Percentiles rank a stretch among this genome's conserved stretches.
Evolutionary conservation across 257 asterid species (phyloP).

Genomic region (Pogostemon cablin): DNA sequence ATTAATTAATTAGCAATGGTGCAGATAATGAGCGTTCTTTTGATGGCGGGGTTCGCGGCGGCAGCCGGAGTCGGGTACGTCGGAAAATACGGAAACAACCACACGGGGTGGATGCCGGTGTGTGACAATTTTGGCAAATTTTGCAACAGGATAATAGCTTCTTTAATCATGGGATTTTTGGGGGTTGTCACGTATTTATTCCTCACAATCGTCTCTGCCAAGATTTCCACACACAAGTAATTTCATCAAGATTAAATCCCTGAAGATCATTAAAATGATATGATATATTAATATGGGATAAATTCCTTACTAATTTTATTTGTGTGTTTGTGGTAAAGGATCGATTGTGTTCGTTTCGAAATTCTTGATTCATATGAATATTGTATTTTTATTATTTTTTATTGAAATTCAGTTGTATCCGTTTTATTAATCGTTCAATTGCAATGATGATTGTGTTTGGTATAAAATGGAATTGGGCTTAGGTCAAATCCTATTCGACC

Average conservation of each 20-base stretch:
- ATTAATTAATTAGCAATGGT: too few species aligned
- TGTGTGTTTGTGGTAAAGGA: too few species aligned
- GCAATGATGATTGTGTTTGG: too few species aligned
- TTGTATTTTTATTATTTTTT: too few species aligned
- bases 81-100: constrained; percentile 61
- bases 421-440: too few species aligned
- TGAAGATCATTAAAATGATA: not conserved
- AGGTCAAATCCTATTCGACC: too few species aligned
- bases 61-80: constrained; percentile 50
- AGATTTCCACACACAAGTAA: constrained; percentile 31
- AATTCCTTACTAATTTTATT: too few species aligned
- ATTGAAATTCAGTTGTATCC: too few species aligned
- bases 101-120: constrained; percentile 59
- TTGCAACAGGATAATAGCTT: constrained; percentile 41
- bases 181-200: constrained; percentile 36
- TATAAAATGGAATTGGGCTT: too few species aligned
- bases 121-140: constrained; percentile 62
- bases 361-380: too few species aligned
- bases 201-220: constrained; percentile 53
- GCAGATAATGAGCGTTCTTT: constrained; percentile 45
- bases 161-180: constrained; percentile 37
- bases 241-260: not conserved
- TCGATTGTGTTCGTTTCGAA: too few species aligned
- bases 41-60: constrained; percentile 64
- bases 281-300: too few species aligned